Evolutionary conservation across 2,329 filamentous ascomycete genomes (phyloP).

Genomic region (Didymella keratinophila): DNA sequence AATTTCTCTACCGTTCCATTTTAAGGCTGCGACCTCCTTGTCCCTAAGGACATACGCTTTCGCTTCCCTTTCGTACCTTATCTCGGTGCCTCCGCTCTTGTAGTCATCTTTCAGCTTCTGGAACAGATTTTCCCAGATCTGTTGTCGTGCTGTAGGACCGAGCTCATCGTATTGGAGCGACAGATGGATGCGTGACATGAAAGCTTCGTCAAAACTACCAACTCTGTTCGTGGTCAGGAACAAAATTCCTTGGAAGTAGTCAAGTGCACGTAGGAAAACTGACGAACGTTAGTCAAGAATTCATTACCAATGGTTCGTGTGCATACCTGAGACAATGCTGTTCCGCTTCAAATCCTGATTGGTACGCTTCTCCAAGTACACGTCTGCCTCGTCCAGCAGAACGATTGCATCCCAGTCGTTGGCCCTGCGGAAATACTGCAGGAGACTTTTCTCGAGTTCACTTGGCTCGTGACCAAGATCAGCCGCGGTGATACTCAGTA

Average conservation of each 20-base stretch:
- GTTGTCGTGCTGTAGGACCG: no score
- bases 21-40: constrained; percentile 23
- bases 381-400: constrained; percentile 50
- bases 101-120: constrained; percentile 22
- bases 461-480: constrained; percentile 29
- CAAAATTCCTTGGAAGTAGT: constrained; percentile 52
- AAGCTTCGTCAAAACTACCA: constrained; percentile 81
- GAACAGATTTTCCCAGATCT: constrained; percentile 40
- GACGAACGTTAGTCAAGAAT: not conserved
- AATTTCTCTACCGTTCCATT: constrained; percentile 45
- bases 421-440: constrained; percentile 25
- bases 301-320: no score
- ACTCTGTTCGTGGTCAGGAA: constrained; percentile 48
- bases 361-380: constrained; percentile 47
- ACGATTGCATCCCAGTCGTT: constrained; percentile 38
- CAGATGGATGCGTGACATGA: constrained; percentile 85
- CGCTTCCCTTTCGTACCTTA: constrained; percentile 19
- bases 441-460: constrained; percentile 24
- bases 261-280: constrained; percentile 48
- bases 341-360: constrained; percentile 39
- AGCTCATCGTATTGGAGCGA: constrained; percentile 69
- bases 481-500: constrained; percentile 29
- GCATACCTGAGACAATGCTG: constrained; percentile 38
- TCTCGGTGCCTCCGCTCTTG: constrained; percentile 9
- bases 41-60: constrained; percentile 24